phyloP scores from a whole-genome alignment of 495 filamentous ascomycete species.

The Delitschia confertaspora region DNA sequence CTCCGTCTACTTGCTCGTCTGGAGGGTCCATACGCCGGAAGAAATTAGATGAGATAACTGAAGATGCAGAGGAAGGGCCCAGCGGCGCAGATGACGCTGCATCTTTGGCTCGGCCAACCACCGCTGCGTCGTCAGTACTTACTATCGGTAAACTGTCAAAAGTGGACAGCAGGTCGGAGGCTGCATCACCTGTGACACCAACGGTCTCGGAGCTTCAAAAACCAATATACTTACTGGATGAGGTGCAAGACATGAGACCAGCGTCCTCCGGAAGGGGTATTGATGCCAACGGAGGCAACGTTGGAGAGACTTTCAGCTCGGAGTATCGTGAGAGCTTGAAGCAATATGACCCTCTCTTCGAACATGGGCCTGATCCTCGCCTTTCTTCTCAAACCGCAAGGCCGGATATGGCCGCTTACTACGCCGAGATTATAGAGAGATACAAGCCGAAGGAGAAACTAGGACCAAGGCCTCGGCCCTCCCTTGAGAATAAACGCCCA shows the following conservation, averaged over 20 bases:
- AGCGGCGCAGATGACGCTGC: constrained; percentile 25
- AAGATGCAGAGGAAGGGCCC: constrained; percentile 64
- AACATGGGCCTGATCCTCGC: constrained; percentile 21
- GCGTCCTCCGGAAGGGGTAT: not conserved
- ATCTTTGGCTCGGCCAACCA: constrained; percentile 10
- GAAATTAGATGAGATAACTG: constrained; percentile 80
- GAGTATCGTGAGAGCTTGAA: constrained; percentile 17
- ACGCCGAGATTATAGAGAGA: constrained; percentile 20
- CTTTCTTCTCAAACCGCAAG: constrained; percentile 27
- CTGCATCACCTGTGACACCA: constrained; percentile 1
- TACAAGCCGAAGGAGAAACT: constrained; percentile 30
- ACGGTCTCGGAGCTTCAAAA: no score
- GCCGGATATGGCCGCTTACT: constrained; percentile 20
- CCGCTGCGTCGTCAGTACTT: constrained; percentile 11
- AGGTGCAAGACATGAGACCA: no score
- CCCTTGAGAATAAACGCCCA: constrained; percentile 23
- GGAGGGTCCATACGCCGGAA: constrained; percentile 63
- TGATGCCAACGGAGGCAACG: not conserved
- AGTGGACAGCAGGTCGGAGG: not conserved
- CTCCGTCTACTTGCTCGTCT: constrained; percentile 78
- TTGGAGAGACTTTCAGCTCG: not conserved
- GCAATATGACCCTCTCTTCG: constrained; percentile 20
- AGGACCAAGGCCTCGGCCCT: constrained; percentile 22
- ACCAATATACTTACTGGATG: no score
- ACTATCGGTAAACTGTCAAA: constrained; percentile 12